Conservation (phyloP, 2,329 filamentous ascomycete genomes). For the Aspergillus piperis region DNA sequence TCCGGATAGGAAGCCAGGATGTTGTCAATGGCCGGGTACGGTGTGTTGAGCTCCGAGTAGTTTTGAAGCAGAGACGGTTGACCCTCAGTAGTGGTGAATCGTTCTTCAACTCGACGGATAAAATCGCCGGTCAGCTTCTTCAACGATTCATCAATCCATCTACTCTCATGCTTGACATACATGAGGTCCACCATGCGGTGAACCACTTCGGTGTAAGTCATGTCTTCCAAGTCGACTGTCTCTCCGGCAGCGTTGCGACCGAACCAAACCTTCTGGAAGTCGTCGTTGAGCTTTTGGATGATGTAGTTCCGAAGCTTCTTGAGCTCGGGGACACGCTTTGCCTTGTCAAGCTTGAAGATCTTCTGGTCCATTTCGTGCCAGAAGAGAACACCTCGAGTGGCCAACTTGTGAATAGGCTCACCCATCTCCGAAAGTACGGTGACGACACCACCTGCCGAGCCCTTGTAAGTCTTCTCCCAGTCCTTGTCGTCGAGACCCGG, state of each 20-base stretch:
- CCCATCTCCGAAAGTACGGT: constrained; percentile 99
- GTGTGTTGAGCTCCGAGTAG: constrained; percentile 82
- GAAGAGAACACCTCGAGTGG: constrained; percentile 91
- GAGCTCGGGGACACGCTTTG: constrained; percentile 83
- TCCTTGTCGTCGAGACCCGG: constrained; percentile 76
- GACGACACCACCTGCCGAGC: constrained; percentile 86
- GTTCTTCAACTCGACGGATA: constrained; percentile 94
- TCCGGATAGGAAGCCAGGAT: constrained; percentile 84
- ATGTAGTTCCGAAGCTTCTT: constrained; percentile 88
- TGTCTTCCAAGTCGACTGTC: constrained; percentile 86
- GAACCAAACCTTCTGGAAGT: constrained; percentile 98
- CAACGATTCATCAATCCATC: constrained; percentile 89
- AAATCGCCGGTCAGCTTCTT: constrained; percentile 87
- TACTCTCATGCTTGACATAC: constrained; percentile 84
- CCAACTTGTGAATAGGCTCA: constrained; percentile 98
- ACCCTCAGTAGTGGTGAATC: constrained; percentile 74
- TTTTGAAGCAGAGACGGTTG: constrained; percentile 83
- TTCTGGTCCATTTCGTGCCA: constrained; percentile 99
- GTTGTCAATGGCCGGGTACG: constrained; percentile 73
- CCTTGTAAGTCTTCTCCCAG: constrained; percentile 94
- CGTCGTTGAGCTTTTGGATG: constrained; percentile 92
- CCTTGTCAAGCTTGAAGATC: constrained; percentile 94
- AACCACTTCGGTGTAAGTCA: constrained; percentile 90
- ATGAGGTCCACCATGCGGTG: constrained; percentile 85
- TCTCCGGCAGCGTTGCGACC: constrained; percentile 78